Conservation (phyloP, 2,329 filamentous ascomycete species). For the Cladophialophora carrionii region DNA sequence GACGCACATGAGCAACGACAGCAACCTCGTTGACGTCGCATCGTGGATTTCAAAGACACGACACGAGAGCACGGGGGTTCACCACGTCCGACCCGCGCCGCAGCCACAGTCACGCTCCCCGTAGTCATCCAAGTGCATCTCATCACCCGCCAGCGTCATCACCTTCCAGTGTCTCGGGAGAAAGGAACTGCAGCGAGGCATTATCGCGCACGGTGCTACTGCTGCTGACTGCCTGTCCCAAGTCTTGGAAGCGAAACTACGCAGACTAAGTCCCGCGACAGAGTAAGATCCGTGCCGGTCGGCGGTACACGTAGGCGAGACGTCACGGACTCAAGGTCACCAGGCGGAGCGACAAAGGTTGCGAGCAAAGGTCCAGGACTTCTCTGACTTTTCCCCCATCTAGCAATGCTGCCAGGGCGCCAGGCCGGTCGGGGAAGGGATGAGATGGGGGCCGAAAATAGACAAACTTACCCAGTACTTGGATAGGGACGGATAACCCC, state of each 20-base stretch:
- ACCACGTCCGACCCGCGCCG: not conserved
- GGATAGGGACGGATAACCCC: not conserved
- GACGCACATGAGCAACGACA: not conserved
- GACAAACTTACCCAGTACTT: not conserved
- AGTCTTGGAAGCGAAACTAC: constrained; percentile 2
- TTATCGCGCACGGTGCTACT: constrained; percentile 10
- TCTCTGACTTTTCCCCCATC: not conserved
- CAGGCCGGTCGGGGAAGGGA: not conserved
- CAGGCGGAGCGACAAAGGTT: constrained; percentile 8
- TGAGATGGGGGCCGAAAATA: constrained; percentile 11
- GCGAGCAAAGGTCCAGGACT: constrained; percentile 5
- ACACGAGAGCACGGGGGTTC: not conserved
- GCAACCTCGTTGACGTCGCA: not conserved
- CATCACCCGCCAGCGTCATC: not conserved
- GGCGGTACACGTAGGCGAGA: not conserved
- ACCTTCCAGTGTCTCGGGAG: not conserved
- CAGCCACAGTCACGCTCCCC: not conserved
- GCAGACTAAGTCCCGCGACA: constrained; percentile 6
- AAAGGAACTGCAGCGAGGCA: not conserved
- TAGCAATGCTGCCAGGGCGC: not conserved
- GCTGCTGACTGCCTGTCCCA: constrained; percentile 8
- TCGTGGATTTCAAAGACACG: not conserved
- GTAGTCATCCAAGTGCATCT: not conserved
- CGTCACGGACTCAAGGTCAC: constrained; percentile 1
- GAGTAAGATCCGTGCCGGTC: constrained; percentile 15